Percentiles rank a stretch among this genome's conserved stretches.
phyloP scores from a whole-genome alignment of 495 filamentous ascomycete species.

The Paragyromitra xinjiangensis region DNA sequence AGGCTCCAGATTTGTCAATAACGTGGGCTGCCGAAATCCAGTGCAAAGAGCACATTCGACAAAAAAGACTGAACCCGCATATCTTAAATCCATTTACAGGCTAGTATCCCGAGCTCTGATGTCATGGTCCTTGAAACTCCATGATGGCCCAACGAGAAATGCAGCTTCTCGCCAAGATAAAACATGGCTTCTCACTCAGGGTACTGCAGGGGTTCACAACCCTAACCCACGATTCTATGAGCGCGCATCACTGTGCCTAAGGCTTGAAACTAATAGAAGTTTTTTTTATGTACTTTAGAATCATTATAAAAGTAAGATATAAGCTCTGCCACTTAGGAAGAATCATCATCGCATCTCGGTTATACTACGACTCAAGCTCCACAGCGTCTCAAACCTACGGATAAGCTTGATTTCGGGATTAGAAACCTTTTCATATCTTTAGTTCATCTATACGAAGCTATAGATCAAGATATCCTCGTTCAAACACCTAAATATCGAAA shows the following conservation, averaged over 20 bases:
- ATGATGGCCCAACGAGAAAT: not conserved
- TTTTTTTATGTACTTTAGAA: not conserved
- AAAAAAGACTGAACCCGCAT: not conserved
- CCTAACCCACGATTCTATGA: not conserved
- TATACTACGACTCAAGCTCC: too few species aligned
- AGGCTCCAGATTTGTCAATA: not conserved
- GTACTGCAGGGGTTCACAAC: not conserved
- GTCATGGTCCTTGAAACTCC: not conserved
- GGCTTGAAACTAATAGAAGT: not conserved
- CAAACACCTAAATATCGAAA: not conserved
- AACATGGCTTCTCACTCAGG: slow-evolving; percentile 5
- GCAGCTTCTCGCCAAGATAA: not conserved
- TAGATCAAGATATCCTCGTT: not conserved
- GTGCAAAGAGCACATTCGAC: not conserved
- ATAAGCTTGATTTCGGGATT: not conserved
- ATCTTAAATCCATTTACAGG: not conserved
- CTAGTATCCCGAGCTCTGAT: not conserved
- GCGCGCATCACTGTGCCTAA: not conserved
- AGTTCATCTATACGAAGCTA: not conserved
- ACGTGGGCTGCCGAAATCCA: not conserved
- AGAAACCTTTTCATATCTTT: not conserved
- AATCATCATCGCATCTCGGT: too few species aligned
- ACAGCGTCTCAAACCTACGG: not conserved
- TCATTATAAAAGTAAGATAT: not conserved
- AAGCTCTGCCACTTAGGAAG: too few species aligned